Evolutionary conservation across 2,329 filamentous ascomycete species (phyloP).

Genomic region (Fusarium proliferatum): DNA sequence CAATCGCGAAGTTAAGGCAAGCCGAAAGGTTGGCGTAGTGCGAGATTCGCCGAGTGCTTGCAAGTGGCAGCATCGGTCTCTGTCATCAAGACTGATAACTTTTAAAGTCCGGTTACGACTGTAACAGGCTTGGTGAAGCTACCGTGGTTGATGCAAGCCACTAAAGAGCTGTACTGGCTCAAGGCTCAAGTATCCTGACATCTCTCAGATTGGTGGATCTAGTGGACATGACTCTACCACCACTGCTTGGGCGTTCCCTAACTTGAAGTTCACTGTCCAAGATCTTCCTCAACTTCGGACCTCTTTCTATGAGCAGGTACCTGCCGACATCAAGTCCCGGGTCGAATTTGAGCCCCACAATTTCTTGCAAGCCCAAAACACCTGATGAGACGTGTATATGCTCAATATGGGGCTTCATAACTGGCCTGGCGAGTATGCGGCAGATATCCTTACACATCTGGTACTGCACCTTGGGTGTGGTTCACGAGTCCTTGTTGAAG

Average conservation of each 20-base stretch:
- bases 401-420: constrained; percentile 66
- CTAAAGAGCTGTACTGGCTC: not conserved
- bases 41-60: constrained; percentile 34
- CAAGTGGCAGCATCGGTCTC: not conserved
- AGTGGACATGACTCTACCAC: constrained; percentile 40
- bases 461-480: constrained; percentile 58
- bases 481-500: constrained; percentile 52
- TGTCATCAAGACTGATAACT: constrained; percentile 9
- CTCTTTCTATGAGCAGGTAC: not conserved
- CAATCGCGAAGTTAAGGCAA: constrained; percentile 25
- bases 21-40: constrained; percentile 20
- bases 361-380: constrained; percentile 52
- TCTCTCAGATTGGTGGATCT: constrained; percentile 41
- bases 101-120: constrained; percentile 34
- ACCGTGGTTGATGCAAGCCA: constrained; percentile 45
- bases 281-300: constrained; percentile 55
- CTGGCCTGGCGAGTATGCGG: constrained; percentile 59
- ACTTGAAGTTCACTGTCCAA: constrained; percentile 59
- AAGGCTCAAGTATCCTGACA: not conserved
- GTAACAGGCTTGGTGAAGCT: constrained; percentile 39
- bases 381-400: constrained; percentile 60
- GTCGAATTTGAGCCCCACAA: constrained; percentile 52
- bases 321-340: constrained; percentile 45
- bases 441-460: constrained; percentile 54
- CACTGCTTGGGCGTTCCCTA: constrained; percentile 39